A percentile compares a stretch with the other conserved stretches of the same genome.
Conservation (phyloP, 1,284 basidiomycete species). For the Rhodotorula sp. region DNA sequence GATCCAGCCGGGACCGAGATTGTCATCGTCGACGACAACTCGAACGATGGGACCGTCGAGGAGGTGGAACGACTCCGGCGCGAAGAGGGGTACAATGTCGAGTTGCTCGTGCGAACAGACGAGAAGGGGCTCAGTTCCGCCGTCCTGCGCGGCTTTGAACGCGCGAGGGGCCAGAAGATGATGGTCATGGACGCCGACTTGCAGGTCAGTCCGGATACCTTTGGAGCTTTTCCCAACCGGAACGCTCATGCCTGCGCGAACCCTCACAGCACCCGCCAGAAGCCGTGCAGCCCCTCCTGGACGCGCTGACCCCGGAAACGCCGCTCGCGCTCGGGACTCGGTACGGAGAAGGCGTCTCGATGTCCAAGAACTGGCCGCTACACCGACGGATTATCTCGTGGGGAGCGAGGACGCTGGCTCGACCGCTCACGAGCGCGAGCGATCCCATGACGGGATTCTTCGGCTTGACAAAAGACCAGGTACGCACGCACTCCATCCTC, state of each 20-base stretch:
- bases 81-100: conserved; percentile 53
- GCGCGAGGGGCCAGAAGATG: conserved; percentile 52
- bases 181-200: conserved; percentile 56
- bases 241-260: too few relatives aligned
- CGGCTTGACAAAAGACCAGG: conserved; percentile 52
- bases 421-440: conserved; percentile 52
- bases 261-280: conserved; percentile 53
- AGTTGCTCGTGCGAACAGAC: conserved; percentile 52
- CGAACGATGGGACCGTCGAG: conserved; percentile 54
- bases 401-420: conserved; percentile 53
- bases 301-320: conserved; percentile 46
- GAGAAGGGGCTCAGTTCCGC: conserved; percentile 54
- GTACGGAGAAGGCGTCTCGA: conserved; percentile 53
- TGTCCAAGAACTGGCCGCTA: conserved; percentile 55
- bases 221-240: not conserved
- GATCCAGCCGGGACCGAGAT: conserved; percentile 50
- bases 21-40: conserved; percentile 57
- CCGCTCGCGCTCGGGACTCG: conserved; percentile 54
- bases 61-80: conserved; percentile 51
- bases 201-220: conserved; percentile 42
- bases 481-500: conserved; percentile 36
- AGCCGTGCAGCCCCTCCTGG: conserved; percentile 51
- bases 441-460: conserved; percentile 57
- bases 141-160: conserved; percentile 54
- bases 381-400: conserved; percentile 54